Base-by-base conservation (phyloP, 2,329 filamentous ascomycete genomes). In the Dichotomopilus funicola region DNA sequence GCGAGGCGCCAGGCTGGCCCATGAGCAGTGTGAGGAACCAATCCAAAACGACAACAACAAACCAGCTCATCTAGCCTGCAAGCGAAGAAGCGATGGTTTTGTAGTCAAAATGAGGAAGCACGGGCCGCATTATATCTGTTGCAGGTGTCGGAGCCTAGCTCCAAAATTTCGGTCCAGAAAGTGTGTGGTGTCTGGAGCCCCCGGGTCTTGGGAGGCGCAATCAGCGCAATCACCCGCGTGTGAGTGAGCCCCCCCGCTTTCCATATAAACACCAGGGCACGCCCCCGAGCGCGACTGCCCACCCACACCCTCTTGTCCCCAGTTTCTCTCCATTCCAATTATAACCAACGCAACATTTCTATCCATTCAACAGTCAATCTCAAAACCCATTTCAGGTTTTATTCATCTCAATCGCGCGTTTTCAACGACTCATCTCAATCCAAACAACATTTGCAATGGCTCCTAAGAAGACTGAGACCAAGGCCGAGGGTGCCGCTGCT, bases 381-480 rank as follows among this genome's bases (percentile, higher is more conserved):
- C 44, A 48, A 51, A 27, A 52, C 58, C 58, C 60, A 57, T 61
- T 59, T 61, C 50, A 37, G 35, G 45, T 36, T 59, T 53, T 43
- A 31, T 11, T 33, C 46, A 47, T 5, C 36, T 31, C 60, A 65
- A 64, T 65, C 64, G 63, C 51, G 59, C 37, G 50, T 43, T 63
- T 57, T 50, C 52, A 37, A 34, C 54, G 38, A 54, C 52, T 47
- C 57, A 59, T 42, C 11, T 40, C 51, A 27, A 27, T 27, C 59
- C 54, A 58, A 58, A 61, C 36, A 3, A 60, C 65, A 63, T 55
- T 70, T 71, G 71, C 70, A 71, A 83, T 83, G 80, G 73, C 78
- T 77, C 77, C 80, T 71, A 83, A 82, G 77, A 81, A 82, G 74
- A 71, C 75, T 62, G 69, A 71, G 55, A 81, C 81, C 74, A 81